These are phyloP conservation scores for Ailanthus altissimus DNA, from an alignment of 345 rosid species.

Conservation along the genomic window DNA sequence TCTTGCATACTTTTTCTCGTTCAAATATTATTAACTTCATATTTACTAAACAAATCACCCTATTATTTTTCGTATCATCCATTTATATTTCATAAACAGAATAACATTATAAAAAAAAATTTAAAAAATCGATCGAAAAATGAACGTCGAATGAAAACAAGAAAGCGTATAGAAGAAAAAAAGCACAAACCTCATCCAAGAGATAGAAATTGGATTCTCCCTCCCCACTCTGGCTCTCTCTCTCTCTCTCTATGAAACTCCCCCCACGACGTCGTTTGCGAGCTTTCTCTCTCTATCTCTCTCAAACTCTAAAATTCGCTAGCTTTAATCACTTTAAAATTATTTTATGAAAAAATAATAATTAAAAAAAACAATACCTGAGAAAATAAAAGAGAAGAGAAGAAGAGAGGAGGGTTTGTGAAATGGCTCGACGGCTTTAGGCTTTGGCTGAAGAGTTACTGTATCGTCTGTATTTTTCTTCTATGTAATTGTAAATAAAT, in stretches of 20 bases:
- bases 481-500: too few relatives aligned
- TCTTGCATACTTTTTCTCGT: background rate
- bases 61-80: background rate
- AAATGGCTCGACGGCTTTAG: conserved; percentile 21
- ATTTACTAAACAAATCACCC: background rate
- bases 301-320: background rate
- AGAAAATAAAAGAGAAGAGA: background rate
- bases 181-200: conserved; percentile 18
- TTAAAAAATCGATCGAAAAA: background rate
- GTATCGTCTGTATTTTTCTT: background rate
- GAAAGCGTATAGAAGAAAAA: background rate
- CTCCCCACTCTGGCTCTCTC: background rate
- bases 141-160: background rate
- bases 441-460: background rate
- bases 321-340: background rate
- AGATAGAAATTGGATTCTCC: background rate
- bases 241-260: background rate
- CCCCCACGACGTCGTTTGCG: conserved; percentile 7
- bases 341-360: too few relatives aligned
- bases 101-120: background rate
- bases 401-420: conserved; percentile 2
- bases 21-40: background rate
- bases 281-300: conserved; percentile 8
- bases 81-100: background rate
- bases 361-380: background rate